A percentile compares a stretch with the other conserved stretches of the same genome.
Evolutionary conservation across 441 rosid genomes (phyloP).

Genomic region (Erysimum cheiri): DNA sequence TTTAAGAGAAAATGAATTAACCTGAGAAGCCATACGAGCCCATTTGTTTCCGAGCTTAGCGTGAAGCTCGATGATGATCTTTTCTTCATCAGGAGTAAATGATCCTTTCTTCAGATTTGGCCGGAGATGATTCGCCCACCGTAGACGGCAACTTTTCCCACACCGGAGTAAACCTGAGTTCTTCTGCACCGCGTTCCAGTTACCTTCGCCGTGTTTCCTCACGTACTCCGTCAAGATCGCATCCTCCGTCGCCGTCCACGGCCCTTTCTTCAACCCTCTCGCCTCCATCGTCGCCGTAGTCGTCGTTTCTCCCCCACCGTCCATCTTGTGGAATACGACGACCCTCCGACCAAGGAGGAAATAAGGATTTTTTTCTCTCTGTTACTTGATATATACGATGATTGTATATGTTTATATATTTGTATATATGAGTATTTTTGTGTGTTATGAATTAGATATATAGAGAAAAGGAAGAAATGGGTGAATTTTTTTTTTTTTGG

Average conservation of each 20-base stretch:
- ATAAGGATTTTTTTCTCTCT: constrained; percentile 36
- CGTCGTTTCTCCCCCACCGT: constrained; percentile 47
- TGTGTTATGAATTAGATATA: constrained; percentile 40
- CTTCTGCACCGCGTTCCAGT: constrained; percentile 70
- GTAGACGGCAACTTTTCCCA: constrained; percentile 69
- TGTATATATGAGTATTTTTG: constrained; percentile 39
- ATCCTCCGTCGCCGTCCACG: constrained; percentile 68
- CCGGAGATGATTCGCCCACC: constrained; percentile 77
- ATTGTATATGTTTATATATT: constrained; percentile 31
- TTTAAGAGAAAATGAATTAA: constrained; percentile 4
- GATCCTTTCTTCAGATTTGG: constrained; percentile 72
- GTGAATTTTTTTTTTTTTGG: constrained; percentile 32
- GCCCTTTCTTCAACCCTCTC: constrained; percentile 64
- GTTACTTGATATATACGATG: constrained; percentile 38
- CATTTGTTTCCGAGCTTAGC: constrained; percentile 68
- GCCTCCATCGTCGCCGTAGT: constrained; percentile 44
- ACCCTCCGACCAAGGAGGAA: constrained; percentile 41
- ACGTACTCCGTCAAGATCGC: constrained; percentile 62
- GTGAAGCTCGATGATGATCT: constrained; percentile 59
- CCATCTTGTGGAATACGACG: constrained; percentile 26
- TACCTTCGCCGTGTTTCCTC: constrained; percentile 65
- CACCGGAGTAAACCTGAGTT: constrained; percentile 63
- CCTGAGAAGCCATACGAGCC: constrained; percentile 83
- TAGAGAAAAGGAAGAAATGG: constrained; percentile 32
- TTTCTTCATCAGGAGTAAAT: constrained; percentile 61